Base-by-base conservation (phyloP, 257 asterid species). In the Solanum corneliomulleri region DNA sequence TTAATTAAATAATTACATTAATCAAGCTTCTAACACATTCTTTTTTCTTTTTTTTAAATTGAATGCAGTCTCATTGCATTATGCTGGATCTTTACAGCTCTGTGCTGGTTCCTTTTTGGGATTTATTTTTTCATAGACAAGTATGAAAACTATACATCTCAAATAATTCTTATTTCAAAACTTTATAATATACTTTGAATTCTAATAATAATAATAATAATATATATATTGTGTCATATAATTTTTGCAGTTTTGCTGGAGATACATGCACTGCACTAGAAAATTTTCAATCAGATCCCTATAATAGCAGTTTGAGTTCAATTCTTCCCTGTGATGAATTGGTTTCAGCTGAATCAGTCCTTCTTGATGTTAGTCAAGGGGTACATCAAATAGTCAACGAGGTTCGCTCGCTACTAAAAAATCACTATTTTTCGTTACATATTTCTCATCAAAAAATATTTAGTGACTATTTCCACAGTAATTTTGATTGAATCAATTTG, bases 291-390 rank as follows among this genome's bases (percentile, higher is more conserved):
- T 85, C 92, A 80, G 91, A 96, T 87, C 98, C 98, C 0, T 91
- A 93, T 89, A 93, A 95, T 93, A 96, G 94, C 89, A 95, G 94
- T 91, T 88, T 96, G 91, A 95, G 97, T 87, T 93, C 98, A 52
- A 91, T 95, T 86, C 93, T 96, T 23, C 99, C 99, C 14, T 96
- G 98, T 42, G 96, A 96, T 49, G 95, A 94, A 52, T 84, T 96
- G 87, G 89, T 91, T 18, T 93, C 98, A 7, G 96, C 98, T 31
- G 87, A 74, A 89, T 89, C 97, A 2, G 89, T 92, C 77, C 89
- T 96, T 4, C 21, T 7, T 52, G 95, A 92, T 85, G 90, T 95
- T 84, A 91, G 98, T 80, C 86, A 76, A 39, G 98, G 94, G 89
- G 85, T 95, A 71, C 90, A 93, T 86, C 39, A 90, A 89, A 47